A percentile compares a stretch with the other conserved stretches of the same genome.
phyloP scores from a whole-genome alignment of 2,329 filamentous ascomycete species.

The Cercospora sp. region DNA sequence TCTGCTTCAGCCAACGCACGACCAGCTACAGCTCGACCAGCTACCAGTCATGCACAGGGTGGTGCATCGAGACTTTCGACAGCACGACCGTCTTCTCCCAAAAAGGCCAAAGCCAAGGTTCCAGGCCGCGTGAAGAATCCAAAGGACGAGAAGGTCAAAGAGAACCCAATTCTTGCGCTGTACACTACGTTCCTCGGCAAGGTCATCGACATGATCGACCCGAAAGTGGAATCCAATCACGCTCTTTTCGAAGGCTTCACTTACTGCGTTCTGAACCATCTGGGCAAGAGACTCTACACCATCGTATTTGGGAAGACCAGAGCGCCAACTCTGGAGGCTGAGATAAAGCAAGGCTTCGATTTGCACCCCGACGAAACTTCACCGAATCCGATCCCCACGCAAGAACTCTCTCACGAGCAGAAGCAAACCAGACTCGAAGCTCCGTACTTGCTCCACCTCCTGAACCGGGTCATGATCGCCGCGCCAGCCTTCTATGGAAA shows the following conservation, averaged over 20 bases:
- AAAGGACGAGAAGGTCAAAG: conserved; percentile 24
- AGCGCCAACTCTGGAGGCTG: conserved; percentile 26
- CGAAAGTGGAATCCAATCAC: conserved; percentile 39
- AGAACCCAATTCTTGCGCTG: conserved; percentile 25
- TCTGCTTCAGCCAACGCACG: neutral
- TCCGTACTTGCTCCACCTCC: conserved; percentile 45
- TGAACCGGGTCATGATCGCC: conserved; percentile 43
- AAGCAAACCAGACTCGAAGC: conserved; percentile 39
- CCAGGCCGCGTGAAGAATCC: conserved; percentile 12
- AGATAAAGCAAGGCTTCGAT: conserved; percentile 26
- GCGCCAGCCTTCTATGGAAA: conserved; percentile 41
- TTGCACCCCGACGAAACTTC: conserved; percentile 31
- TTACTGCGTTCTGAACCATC: conserved; percentile 43
- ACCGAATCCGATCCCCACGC: conserved; percentile 12
- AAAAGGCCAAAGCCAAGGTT: neutral
- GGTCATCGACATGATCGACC: conserved; percentile 41
- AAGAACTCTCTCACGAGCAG: conserved; percentile 20
- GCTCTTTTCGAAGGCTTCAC: conserved; percentile 48
- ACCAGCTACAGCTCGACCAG: conserved; percentile 2
- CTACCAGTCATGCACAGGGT: neutral
- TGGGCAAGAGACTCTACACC: conserved; percentile 43
- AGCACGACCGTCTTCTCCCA: conserved; percentile 1
- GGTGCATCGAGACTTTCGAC: neutral
- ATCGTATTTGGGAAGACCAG: conserved; percentile 41
- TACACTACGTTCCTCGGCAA: conserved; percentile 41